phyloP scores from a whole-genome alignment of 2,329 filamentous ascomycete genomes.

The Rhynchosporium agropyri region DNA sequence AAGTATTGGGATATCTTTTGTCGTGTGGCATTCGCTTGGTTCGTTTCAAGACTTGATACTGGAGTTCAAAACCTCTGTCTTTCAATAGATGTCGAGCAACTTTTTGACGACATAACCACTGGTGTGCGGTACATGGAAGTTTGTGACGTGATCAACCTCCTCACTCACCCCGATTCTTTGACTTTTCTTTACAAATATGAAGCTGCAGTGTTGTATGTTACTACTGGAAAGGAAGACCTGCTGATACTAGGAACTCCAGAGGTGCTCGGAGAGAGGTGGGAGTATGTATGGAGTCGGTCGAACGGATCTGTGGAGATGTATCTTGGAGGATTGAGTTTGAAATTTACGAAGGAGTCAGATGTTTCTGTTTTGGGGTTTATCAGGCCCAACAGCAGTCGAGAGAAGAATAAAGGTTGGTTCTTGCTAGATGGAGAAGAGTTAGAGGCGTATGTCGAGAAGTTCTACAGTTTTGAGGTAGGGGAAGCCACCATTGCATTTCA shows the following conservation, averaged over 20 bases:
- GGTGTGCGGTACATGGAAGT: too few relatives aligned
- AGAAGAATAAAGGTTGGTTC: not conserved
- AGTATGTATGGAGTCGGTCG: not conserved
- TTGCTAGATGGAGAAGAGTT: not conserved
- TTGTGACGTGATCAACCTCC: too few relatives aligned
- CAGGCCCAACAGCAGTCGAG: not conserved
- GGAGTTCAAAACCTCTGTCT: too few relatives aligned
- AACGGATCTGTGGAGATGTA: not conserved
- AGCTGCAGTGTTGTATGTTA: not conserved
- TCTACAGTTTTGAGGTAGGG: not conserved
- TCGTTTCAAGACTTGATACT: too few relatives aligned
- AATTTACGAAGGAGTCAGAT: not conserved
- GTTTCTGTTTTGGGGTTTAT: not conserved
- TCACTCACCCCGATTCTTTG: too few relatives aligned
- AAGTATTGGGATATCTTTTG: too few relatives aligned
- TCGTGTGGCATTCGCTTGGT: too few relatives aligned
- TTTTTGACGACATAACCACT: too few relatives aligned
- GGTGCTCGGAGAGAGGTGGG: too few relatives aligned
- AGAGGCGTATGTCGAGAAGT: not conserved
- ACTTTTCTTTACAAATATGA: not conserved
- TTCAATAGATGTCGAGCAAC: too few relatives aligned
- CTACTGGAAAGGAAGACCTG: not conserved
- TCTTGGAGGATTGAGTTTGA: not conserved
- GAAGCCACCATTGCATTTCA: not conserved
- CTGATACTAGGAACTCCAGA: not conserved